Percentiles rank a stretch among this genome's conserved stretches.
phyloP scores from a whole-genome alignment of 345 rosid species.

The Pugionium dolabratum region DNA sequence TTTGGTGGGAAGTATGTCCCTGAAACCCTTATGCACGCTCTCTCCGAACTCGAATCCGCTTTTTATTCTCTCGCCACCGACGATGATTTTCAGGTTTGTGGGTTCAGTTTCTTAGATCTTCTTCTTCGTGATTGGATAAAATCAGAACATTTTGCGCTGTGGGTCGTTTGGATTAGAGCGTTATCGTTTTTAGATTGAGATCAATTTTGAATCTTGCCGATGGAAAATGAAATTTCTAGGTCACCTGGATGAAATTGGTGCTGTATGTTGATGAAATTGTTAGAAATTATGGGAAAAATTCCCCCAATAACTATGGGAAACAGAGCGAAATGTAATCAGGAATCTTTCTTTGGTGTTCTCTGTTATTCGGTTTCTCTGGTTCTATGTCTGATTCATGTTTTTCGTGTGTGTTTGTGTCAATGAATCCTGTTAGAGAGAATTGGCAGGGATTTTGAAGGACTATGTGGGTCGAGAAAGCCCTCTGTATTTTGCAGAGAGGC shows the following conservation, averaged over 20 bases:
- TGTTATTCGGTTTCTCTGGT: too few relatives aligned
- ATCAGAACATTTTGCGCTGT: too few relatives aligned
- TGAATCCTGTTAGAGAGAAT: conserved; percentile 51
- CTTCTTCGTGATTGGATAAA: too few relatives aligned
- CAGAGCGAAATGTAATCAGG: not conserved
- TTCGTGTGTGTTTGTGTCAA: not conserved
- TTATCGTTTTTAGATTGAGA: too few relatives aligned
- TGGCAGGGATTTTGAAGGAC: conserved; percentile 74
- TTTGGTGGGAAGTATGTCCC: conserved; percentile 95
- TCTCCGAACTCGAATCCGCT: conserved; percentile 78
- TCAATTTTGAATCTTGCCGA: too few relatives aligned
- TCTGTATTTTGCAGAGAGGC: conserved; percentile 88
- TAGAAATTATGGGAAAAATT: too few relatives aligned
- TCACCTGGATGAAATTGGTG: too few relatives aligned
- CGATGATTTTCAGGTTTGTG: conserved; percentile 65
- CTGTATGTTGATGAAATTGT: too few relatives aligned
- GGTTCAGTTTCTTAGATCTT: not conserved
- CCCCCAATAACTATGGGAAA: too few relatives aligned
- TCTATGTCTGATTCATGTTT: too few relatives aligned
- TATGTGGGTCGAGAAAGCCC: conserved; percentile 94
- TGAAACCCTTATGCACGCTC: conserved; percentile 88
- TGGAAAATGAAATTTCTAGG: too few relatives aligned
- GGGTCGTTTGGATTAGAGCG: too few relatives aligned
- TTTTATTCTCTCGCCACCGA: conserved; percentile 63
- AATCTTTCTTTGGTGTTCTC: not conserved